Percentiles rank a stretch among this genome's conserved stretches.
Evolutionary conservation across 2,329 filamentous ascomycete species (phyloP).

Genomic region (Diaporthe helianthi): DNA sequence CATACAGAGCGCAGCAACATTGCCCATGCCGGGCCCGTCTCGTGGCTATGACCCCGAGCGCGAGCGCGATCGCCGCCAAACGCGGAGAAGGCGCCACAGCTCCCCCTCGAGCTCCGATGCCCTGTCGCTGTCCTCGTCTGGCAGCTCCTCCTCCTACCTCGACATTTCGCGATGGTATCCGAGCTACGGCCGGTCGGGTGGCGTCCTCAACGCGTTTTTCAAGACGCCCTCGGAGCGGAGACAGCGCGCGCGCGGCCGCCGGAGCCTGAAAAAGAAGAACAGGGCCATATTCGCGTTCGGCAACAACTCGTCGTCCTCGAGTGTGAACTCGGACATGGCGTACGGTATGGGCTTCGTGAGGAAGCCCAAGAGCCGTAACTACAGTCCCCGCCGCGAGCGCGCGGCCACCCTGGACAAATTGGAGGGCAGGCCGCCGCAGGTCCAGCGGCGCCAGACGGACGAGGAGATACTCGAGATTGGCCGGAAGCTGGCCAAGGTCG

Average conservation of each 20-base stretch:
- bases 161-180: conserved; percentile 68
- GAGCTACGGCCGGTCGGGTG: conserved; percentile 54
- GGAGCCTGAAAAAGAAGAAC: conserved; percentile 53
- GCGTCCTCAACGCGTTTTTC: conserved; percentile 69
- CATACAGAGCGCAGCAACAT: neutral
- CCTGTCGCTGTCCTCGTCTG: conserved; percentile 55
- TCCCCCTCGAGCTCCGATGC: conserved; percentile 42
- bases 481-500: conserved; percentile 60
- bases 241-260: conserved; percentile 47
- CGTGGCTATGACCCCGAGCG: conserved; percentile 26
- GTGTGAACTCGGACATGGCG: conserved; percentile 67
- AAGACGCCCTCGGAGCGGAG: conserved; percentile 64
- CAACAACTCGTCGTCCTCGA: conserved; percentile 61
- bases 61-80: conserved; percentile 26
- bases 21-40: conserved; percentile 24
- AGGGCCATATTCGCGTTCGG: conserved; percentile 64
- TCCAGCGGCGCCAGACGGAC: conserved; percentile 53
- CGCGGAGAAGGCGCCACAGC: conserved; percentile 19
- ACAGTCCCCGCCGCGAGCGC: conserved; percentile 39
- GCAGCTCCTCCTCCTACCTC: conserved; percentile 63
- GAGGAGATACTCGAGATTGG: conserved; percentile 65
- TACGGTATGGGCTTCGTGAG: conserved; percentile 69
- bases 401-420: conserved; percentile 20
- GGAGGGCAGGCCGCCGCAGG: conserved; percentile 27
- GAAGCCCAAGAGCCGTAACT: conserved; percentile 45